Evolutionary conservation across 768 basidiomycete genomes (phyloP), one percentile per base, ranked within the genome.

Genomic region (Lactifluus piperatus): DNA sequence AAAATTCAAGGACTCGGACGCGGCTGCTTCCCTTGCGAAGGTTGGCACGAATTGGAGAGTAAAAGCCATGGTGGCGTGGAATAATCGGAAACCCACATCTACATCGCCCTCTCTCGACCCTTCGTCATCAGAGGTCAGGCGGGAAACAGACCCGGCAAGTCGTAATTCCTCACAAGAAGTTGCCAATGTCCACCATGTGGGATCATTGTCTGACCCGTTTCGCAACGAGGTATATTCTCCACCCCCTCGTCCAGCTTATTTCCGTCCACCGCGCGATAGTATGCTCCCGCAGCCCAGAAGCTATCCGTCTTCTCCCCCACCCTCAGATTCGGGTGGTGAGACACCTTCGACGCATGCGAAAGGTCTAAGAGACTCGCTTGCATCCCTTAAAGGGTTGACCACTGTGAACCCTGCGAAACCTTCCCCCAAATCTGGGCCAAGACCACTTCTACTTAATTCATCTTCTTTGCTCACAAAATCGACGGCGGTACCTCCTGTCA

Each of bases 11-110:
- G 83, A 87, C 54, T 88, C 87, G 2, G 86, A 90, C 66, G 73
- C 87, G 1, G 75, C 82, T 37, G 88, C 89, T 13, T 76, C 80
- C 1, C 71, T 90, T 16, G 76, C 89, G 2, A 91, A 88, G 71
- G 82, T 79, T 54, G 83, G 87, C 70, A 85, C 79, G 26, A 90
- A 90, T 62, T 87, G 84, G 84, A 79, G 81, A 20, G 86, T 86
- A 20, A 84, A 77, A 63, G 82, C 84, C 16, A 65, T 84, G 46
- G 64, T 78, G 55, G 73, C 65, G 10, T 68, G 70, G 71, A 68
- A 54, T 34, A 53, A 56, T 37, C 46, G 62, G 3, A 22, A 8
- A 24, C 13, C 43, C 56, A 48, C 37, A n/a, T 56, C 58, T 5
- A 57, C 66, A n/a, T 60, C 68, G 0, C 56, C 69, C 9, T 67